Percentiles rank a stretch among this genome's conserved stretches.
phyloP scores from a whole-genome alignment of 2,329 filamentous ascomycete species.

The Hortaea sp. region DNA sequence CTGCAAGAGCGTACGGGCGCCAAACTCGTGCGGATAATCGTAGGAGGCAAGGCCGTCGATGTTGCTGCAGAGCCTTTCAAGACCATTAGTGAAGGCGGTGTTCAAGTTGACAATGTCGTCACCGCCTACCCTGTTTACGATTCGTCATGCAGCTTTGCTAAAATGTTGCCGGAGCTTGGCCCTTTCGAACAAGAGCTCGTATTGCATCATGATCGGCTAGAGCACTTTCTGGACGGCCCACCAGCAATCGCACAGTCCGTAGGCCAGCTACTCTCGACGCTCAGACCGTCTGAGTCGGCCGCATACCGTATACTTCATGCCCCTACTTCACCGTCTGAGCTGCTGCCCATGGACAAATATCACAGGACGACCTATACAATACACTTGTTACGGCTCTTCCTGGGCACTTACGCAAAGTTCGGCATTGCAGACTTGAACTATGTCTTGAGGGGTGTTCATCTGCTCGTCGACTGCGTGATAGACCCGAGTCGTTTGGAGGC shows the following conservation, averaged over 20 bases:
- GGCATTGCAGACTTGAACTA: constrained; percentile 21
- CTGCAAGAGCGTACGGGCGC: constrained; percentile 16
- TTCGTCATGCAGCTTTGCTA: constrained; percentile 13
- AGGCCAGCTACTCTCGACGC: constrained; percentile 57
- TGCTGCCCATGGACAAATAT: constrained; percentile 60
- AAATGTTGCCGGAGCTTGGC: constrained; percentile 19
- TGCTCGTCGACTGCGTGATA: constrained; percentile 16
- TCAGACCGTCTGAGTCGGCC: constrained; percentile 12
- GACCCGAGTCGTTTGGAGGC: constrained; percentile 9
- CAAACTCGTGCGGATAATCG: constrained; percentile 13
- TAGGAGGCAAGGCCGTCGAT: constrained; percentile 15
- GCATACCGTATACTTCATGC: constrained; percentile 47
- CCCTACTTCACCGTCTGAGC: constrained; percentile 43
- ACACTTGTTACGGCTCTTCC: constrained; percentile 54
- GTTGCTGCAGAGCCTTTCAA: constrained; percentile 4
- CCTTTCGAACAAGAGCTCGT: constrained; percentile 69
- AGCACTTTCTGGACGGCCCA: constrained; percentile 58
- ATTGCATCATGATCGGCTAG: constrained; percentile 73
- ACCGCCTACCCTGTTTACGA: constrained; percentile 17
- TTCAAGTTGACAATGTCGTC: constrained; percentile 14
- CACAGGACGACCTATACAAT: constrained; percentile 61
- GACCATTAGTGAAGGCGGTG: constrained; percentile 11
- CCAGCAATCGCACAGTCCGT: constrained; percentile 46
- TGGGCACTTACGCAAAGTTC: constrained; percentile 28
- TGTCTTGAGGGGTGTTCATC: constrained; percentile 15